Conservation (phyloP, 805 yeast species). For the Scheffersomyces amazonensis region DNA sequence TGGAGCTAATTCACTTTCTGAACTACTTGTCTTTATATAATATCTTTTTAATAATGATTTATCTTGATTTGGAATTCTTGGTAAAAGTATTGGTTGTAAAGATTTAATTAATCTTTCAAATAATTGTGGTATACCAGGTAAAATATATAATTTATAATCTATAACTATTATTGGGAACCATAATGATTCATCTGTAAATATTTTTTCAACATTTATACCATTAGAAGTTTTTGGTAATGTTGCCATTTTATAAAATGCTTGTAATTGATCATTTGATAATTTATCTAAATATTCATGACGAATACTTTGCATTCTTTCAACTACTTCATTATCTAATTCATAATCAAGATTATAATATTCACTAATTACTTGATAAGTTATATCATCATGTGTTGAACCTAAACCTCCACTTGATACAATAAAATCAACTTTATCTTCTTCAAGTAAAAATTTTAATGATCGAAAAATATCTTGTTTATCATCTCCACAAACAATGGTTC, state of each 20-base stretch:
- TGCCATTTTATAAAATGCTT: constrained; percentile 78
- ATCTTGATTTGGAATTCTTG: constrained; percentile 16
- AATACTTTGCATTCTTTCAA: constrained; percentile 54
- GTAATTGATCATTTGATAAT: constrained; percentile 40
- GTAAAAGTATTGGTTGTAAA: constrained; percentile 32
- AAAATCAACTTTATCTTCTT: constrained; percentile 52
- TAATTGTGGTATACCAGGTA: constrained; percentile 83
- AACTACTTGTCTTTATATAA: constrained; percentile 57
- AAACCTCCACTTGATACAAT: constrained; percentile 72
- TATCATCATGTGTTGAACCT: constrained; percentile 91
- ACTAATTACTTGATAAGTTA: constrained; percentile 76
- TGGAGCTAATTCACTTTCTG: constrained; percentile 72
- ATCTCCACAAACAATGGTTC: constrained; percentile 75
- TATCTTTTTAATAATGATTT: constrained; percentile 32
- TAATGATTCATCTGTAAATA: constrained; percentile 43
- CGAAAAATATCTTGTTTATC: constrained; percentile 61
- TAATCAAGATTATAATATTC: constrained; percentile 54
- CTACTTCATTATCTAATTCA: constrained; percentile 54
- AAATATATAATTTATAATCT: constrained; percentile 60
- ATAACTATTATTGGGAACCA: constrained; percentile 87
- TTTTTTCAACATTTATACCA: constrained; percentile 35
- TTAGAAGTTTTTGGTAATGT: constrained; percentile 51
- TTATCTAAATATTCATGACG: constrained; percentile 32
- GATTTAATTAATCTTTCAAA: constrained; percentile 54
- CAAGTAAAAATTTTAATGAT: constrained; percentile 45